These are phyloP conservation scores for Phytophthora pinifolia DNA, from an alignment of 352 stramenopile species.

Conservation along the genomic window DNA sequence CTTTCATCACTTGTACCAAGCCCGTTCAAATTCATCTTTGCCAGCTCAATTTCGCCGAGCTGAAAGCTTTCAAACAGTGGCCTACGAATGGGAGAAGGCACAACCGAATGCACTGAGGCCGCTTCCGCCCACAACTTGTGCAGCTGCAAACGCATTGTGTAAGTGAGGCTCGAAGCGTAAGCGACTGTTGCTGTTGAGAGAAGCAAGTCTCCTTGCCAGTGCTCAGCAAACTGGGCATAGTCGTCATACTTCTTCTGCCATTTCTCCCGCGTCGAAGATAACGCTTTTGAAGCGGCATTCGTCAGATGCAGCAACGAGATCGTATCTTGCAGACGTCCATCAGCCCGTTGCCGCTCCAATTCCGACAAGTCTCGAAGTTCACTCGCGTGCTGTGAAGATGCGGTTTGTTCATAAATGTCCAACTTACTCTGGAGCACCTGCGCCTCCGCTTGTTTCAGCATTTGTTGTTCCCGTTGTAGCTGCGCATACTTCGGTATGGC, in stretches of 20 bases:
- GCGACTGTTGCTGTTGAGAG: conserved; percentile 50
- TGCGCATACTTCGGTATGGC: conserved; percentile 57
- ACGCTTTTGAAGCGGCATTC: conserved; percentile 52
- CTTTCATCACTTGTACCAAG: conserved; percentile 37
- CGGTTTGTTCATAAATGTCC: conserved; percentile 43
- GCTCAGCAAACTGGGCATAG: conserved; percentile 38
- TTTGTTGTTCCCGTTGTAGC: conserved; percentile 45
- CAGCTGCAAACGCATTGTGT: conserved; percentile 25
- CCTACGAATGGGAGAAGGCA: conserved; percentile 28
- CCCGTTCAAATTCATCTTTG: conserved; percentile 47
- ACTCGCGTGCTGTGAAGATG: conserved; percentile 35
- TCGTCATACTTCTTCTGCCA: conserved; percentile 45
- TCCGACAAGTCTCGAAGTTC: conserved; percentile 48
- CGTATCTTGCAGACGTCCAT: conserved; percentile 54
- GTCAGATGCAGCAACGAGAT: conserved; percentile 57
- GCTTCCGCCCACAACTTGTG: conserved; percentile 36
- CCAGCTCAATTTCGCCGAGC: conserved; percentile 33
- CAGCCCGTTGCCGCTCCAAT: conserved; percentile 45
- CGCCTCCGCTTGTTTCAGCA: conserved; percentile 37
- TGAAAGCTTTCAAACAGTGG: conserved; percentile 36
- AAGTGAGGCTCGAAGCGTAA: conserved; percentile 44
- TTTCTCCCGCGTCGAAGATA: conserved; percentile 40
- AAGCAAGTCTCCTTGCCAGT: conserved; percentile 66
- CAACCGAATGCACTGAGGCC: conserved; percentile 32
- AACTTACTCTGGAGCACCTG: conserved; percentile 34